phyloP scores from a whole-genome alignment of 768 basidiomycete species.

The Tylopilus rubrobrunneus region DNA sequence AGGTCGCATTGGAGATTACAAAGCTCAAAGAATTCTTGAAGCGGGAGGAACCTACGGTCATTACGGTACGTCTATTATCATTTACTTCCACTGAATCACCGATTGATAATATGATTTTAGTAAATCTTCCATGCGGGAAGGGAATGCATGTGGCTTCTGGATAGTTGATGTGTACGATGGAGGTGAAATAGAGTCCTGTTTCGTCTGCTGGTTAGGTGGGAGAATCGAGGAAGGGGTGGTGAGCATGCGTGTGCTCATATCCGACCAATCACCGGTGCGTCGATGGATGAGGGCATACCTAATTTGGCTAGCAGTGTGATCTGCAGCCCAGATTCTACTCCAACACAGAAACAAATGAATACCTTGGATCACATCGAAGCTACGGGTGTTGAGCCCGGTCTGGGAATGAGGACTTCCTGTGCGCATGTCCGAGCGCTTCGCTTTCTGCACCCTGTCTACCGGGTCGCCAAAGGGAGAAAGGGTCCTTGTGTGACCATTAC shows the following conservation, averaged over 20 bases:
- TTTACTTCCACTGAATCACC: conserved; percentile 1
- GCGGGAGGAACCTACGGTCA: conserved; percentile 91
- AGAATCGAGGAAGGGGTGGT: neutral
- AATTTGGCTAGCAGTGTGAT: neutral
- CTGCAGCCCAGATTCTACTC: neutral
- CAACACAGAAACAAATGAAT: too few relatives aligned
- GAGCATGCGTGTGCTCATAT: neutral
- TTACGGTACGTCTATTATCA: conserved; percentile 60
- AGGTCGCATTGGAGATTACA: conserved; percentile 84
- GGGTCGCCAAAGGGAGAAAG: too few relatives aligned
- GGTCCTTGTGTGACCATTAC: too few relatives aligned
- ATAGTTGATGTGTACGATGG: conserved; percentile 17
- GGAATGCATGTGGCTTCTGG: neutral
- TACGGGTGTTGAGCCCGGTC: neutral
- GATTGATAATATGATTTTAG: conserved; percentile 5
- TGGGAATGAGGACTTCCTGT: neutral
- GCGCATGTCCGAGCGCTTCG: neutral
- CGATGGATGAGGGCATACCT: neutral
- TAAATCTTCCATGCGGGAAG: conserved; percentile 9
- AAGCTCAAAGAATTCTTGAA: conserved; percentile 84
- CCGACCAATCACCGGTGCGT: conserved; percentile 5
- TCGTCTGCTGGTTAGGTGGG: neutral
- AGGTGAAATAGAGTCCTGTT: conserved; percentile 12
- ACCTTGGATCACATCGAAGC: too few relatives aligned
- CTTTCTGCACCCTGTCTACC: neutral